Evolutionary conservation across 345 rosid genomes (phyloP).

Genomic region (Conringia planisiliqua): DNA sequence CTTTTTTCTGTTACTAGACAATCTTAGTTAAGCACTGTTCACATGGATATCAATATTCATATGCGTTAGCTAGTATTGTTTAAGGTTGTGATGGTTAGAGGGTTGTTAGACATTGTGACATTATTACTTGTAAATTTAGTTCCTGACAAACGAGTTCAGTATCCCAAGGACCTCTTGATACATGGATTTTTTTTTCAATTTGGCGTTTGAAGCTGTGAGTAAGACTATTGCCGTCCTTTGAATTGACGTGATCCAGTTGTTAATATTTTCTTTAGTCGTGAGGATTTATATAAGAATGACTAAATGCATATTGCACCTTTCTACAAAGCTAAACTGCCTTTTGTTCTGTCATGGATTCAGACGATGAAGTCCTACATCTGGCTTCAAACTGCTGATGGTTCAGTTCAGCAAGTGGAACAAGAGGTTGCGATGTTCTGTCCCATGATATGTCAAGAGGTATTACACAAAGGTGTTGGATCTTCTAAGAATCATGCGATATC

Average conservation of each 20-base stretch:
- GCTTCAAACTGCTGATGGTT: constrained; percentile 88
- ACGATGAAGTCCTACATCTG: constrained; percentile 78
- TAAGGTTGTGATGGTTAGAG: constrained; percentile 2
- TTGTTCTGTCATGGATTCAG: constrained; percentile 24
- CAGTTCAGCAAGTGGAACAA: constrained; percentile 84
- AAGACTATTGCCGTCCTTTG: background rate
- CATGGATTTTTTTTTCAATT: background rate
- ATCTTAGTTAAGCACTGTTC: background rate
- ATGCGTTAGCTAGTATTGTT: background rate
- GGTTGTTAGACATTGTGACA: background rate
- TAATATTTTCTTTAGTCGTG: background rate
- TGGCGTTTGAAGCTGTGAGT: background rate
- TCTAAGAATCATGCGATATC: constrained; percentile 75
- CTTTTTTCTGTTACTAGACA: background rate
- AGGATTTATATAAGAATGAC: background rate
- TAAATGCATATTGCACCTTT: background rate
- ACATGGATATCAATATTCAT: background rate
- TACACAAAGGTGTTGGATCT: constrained; percentile 73
- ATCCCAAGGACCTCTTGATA: background rate
- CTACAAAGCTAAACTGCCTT: constrained; percentile 11
- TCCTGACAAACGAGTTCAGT: background rate
- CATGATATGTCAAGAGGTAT: constrained; percentile 78
- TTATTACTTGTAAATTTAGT: background rate
- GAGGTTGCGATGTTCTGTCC: constrained; percentile 95
- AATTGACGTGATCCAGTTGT: background rate